Base-by-base conservation (phyloP, 371 early-diverging fungal genomes). In the Circinella umbellata region DNA sequence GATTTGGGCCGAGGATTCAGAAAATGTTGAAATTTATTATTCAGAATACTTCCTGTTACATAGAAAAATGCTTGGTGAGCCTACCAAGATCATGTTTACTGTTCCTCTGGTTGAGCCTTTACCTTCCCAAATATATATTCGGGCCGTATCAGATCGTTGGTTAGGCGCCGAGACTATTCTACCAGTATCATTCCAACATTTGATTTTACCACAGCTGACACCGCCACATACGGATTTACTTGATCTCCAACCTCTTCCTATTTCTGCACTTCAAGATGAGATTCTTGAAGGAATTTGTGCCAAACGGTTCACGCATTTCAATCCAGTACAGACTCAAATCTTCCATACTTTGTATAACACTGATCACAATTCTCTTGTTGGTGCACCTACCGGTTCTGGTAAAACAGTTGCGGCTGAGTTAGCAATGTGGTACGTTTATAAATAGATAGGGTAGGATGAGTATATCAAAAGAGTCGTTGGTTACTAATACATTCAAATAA, bases 301-400 rank as follows among this genome's bases (percentile, higher is more conserved):
- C 11, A 72, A 86, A 69, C 86, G 95, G 35, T 97, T 98, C 76
- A 79, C 90, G 10, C 92, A 93, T 72, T 99, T 99, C 79, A 99
- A 99, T 76, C 96, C 96, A 0, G 94, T 99, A 6, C 99, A 99
- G 82, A 98, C 99, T 0, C 95, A 96, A 75, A 93, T 99, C 53
- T 99, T 99, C 87, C 94, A 98, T 69, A 93, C 98, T 0, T 87
- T 98, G 13, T 99, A 99, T 77, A 86, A 90, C 54, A 91, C 94
- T 6, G 73, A 88, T 8, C 87, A 91, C 63, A 99, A 99, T 79
- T 88, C 93, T 4, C 82, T 99, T 3, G 86, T 99, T 7, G 99
- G 96, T 72, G 99, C 99, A 4, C 99, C 99, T 5, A 99, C 97
- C 0, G 99, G 99, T 48, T 95, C 99, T 18, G 99, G 99, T 62